These are phyloP conservation scores for Lecanicillium sp. DNA, from an alignment of 2,329 filamentous ascomycete genomes.

Conservation along the genomic window DNA sequence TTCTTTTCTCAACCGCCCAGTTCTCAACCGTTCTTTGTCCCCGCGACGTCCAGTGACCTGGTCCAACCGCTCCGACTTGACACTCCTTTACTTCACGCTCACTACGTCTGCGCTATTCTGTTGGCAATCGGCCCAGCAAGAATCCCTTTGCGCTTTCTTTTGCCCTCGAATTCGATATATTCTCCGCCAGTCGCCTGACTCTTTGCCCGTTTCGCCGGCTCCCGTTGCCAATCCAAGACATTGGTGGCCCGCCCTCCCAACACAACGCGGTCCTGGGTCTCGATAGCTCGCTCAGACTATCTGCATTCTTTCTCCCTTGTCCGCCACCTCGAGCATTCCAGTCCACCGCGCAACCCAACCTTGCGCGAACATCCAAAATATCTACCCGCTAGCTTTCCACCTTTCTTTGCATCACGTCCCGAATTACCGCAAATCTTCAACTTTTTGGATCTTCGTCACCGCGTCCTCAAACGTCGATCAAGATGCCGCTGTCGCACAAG, in stretches of 20 bases:
- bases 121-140: background rate
- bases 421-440: background rate
- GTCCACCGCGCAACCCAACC: constrained; percentile 6
- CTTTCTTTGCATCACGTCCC: background rate
- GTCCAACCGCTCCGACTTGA: too few relatives aligned
- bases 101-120: too few relatives aligned
- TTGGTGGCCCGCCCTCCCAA: background rate
- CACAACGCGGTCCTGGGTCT: constrained; percentile 2
- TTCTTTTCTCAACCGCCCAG: constrained; percentile 1
- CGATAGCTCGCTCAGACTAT: constrained; percentile 5
- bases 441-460: background rate
- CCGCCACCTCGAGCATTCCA: constrained; percentile 8
- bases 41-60: constrained; percentile 1
- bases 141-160: too few relatives aligned
- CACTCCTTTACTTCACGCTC: too few relatives aligned
- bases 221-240: too few relatives aligned
- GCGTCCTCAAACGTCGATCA: constrained; percentile 1
- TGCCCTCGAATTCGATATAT: too few relatives aligned
- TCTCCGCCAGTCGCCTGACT: too few relatives aligned
- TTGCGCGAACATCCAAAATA: constrained; percentile 4
- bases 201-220: too few relatives aligned
- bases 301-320: constrained; percentile 10
- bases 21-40: constrained; percentile 4
- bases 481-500: constrained; percentile 8
- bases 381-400: background rate